These are phyloP conservation scores for Sarocladiaceae sp. DNA, from an alignment of 2,329 filamentous ascomycete species.

Conservation along the genomic window DNA sequence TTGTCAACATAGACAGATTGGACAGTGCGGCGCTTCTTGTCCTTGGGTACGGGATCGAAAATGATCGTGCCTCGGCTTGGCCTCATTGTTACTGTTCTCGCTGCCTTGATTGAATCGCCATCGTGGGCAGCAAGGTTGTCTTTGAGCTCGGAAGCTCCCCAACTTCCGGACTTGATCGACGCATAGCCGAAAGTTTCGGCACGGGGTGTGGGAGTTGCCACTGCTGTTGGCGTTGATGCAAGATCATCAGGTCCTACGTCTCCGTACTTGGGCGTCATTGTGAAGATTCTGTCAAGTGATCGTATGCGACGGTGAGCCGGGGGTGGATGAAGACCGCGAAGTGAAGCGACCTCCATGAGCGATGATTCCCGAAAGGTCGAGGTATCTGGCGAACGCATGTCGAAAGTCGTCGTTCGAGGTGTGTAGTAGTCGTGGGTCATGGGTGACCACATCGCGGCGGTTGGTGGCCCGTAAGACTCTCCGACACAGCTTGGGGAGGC, in stretches of 20 bases:
- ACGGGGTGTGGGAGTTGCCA: conserved; percentile 3
- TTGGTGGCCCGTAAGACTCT: conserved; percentile 23
- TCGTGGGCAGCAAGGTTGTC: conserved; percentile 14
- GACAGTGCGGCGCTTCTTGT: conserved; percentile 22
- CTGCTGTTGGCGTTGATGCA: not conserved
- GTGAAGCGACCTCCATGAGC: conserved; percentile 23
- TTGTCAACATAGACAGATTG: conserved; percentile 32
- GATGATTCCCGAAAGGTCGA: conserved; percentile 37
- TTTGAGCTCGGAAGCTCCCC: too few species aligned
- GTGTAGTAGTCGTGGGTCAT: not conserved
- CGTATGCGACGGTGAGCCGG: conserved; percentile 20
- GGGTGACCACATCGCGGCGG: not conserved
- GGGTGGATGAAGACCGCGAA: not conserved
- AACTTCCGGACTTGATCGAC: not conserved
- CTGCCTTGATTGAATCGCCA: conserved; percentile 22
- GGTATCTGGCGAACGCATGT: conserved; percentile 29
- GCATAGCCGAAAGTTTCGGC: not conserved
- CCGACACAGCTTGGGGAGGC: conserved; percentile 29
- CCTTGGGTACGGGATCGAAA: conserved; percentile 23
- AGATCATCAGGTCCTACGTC: conserved; percentile 21
- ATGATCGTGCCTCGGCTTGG: conserved; percentile 21
- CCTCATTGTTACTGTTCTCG: conserved; percentile 26
- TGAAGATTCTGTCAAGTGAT: conserved; percentile 33
- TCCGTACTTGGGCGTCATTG: conserved; percentile 24
- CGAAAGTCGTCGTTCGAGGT: conserved; percentile 17